Evolutionary conservation across 108 stramenopile genomes (phyloP), one percentile per base, ranked within the genome.

Genomic region (Chaetoceros tenuissimus): DNA sequence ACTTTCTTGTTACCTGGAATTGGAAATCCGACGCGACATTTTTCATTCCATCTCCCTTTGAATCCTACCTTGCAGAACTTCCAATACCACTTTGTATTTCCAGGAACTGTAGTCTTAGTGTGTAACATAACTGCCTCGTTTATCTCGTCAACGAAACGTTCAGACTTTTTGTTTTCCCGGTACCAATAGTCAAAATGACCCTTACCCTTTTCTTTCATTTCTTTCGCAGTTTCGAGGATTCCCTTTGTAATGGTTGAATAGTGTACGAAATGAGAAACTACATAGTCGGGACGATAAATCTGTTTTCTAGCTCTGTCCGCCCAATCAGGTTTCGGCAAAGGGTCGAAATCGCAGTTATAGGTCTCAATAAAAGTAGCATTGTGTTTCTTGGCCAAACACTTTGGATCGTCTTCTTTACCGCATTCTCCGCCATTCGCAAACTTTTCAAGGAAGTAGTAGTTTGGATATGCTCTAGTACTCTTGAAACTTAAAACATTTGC

Each of bases 41-140:
- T 63, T 28, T 28, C 54, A 62, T 30, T 23, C 8, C 17, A 25
- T 24, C 56, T 64, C 30, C 48, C 22, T 13, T 56, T 56, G 26
- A 55, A 55, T 31, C 55, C 55, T 22, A 48, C 40, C 0, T 29
- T 26, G 24, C 63, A 64, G 8, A 27, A 28, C 49, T 2, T 52
- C n/a, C 66, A 51, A 55, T 48, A 83, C 24, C 59, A 46, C 27
- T 46, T 59, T 7, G 75, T 69, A 28, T 76, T 56, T 25, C 69
- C 71, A 0, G 62, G 59, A 18, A 66, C 67, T 20, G 76, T 52
- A 1, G 80, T 76, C 54, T 92, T 92, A 31, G 81, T 62, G 58
- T 92, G 90, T 21, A 92, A 45, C 90, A 92, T 85, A 31, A 78
- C 69, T 17, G 83, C 90, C 61, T 92, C 82, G 23, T 78, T 48